Evolutionary conservation across 2,329 filamentous ascomycete genomes (phyloP).

Genomic region (Colletotrichum scovillei): DNA sequence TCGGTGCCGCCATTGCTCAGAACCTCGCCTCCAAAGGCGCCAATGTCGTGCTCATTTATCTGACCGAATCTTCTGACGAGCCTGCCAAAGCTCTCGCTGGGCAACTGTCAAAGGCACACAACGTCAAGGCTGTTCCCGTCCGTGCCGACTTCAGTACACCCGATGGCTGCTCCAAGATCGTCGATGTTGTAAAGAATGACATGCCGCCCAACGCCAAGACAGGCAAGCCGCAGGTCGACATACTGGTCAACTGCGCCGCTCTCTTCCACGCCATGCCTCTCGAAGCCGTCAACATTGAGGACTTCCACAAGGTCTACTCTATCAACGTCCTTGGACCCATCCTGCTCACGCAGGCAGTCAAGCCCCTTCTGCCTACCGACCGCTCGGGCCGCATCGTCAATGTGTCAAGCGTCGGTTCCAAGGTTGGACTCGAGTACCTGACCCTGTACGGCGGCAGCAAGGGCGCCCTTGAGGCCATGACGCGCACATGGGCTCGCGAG

Average conservation of each 20-base stretch:
- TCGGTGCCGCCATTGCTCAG: constrained; percentile 68
- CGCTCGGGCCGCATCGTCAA: constrained; percentile 69
- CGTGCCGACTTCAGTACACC: constrained; percentile 72
- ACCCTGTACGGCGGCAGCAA: constrained; percentile 72
- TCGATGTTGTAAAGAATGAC: constrained; percentile 61
- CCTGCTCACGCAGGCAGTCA: constrained; percentile 64
- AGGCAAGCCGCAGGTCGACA: constrained; percentile 64
- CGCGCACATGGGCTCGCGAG: constrained; percentile 70
- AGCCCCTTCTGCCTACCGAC: constrained; percentile 66
- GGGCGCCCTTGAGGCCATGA: constrained; percentile 71
- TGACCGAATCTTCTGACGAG: constrained; percentile 63
- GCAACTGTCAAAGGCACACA: constrained; percentile 58
- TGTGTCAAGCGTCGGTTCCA: constrained; percentile 64
- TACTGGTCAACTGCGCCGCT: constrained; percentile 70
- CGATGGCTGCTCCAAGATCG: constrained; percentile 63
- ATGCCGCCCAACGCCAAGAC: constrained; percentile 54
- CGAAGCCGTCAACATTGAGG: constrained; percentile 56
- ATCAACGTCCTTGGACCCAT: constrained; percentile 70
- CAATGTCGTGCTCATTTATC: constrained; percentile 70
- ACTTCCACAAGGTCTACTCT: constrained; percentile 66
- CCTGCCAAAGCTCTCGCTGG: constrained; percentile 59
- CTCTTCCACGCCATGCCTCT: constrained; percentile 59
- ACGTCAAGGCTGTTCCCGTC: constrained; percentile 63
- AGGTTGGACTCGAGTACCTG: constrained; percentile 64
- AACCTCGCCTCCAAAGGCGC: constrained; percentile 71